These are phyloP conservation scores for Aphanomyces invadans DNA, from an alignment of 352 stramenopile genomes.

Conservation along the genomic window DNA sequence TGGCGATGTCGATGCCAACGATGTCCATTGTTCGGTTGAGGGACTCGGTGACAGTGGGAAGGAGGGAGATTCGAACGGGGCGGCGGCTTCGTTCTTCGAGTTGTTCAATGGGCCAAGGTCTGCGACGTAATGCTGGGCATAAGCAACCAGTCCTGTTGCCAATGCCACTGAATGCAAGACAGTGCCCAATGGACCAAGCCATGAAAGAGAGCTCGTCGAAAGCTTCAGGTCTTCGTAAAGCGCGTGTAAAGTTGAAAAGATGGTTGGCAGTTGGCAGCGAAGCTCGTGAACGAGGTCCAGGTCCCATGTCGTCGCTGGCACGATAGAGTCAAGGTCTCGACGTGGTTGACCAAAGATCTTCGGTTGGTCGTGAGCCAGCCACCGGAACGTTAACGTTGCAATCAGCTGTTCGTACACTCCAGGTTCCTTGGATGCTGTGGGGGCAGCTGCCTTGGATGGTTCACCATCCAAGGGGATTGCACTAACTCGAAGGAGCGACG, in stretches of 20 bases:
- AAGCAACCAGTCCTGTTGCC: slow-evolving; percentile 30
- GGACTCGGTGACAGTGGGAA: too few relatives aligned
- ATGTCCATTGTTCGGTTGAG: too few relatives aligned
- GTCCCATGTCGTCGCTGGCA: neutral
- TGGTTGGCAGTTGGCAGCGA: slow-evolving; percentile 14
- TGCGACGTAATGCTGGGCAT: slow-evolving; percentile 44
- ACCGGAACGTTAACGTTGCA: neutral
- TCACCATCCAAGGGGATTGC: neutral
- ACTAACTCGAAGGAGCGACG: neutral
- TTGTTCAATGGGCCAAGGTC: slow-evolving; percentile 25
- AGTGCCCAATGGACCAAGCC: slow-evolving; percentile 33
- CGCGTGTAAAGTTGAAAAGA: slow-evolving; percentile 57
- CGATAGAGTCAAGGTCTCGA: neutral
- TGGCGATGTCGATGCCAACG: slow-evolving; percentile 3
- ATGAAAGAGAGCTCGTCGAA: slow-evolving; percentile 31
- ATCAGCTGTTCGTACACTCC: neutral
- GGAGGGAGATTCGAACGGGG: neutral
- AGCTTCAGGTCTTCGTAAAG: slow-evolving; percentile 64
- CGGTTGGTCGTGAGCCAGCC: neutral
- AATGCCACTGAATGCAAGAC: slow-evolving; percentile 36
- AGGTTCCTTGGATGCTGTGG: neutral
- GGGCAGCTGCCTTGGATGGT: neutral
- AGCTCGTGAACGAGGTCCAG: neutral
- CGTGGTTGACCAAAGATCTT: neutral
- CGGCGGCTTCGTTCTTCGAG: neutral